Evolutionary conservation across 2,329 filamentous ascomycete species (phyloP), one percentile per base, ranked within the genome.

Genomic region (Phialophora tarda): DNA sequence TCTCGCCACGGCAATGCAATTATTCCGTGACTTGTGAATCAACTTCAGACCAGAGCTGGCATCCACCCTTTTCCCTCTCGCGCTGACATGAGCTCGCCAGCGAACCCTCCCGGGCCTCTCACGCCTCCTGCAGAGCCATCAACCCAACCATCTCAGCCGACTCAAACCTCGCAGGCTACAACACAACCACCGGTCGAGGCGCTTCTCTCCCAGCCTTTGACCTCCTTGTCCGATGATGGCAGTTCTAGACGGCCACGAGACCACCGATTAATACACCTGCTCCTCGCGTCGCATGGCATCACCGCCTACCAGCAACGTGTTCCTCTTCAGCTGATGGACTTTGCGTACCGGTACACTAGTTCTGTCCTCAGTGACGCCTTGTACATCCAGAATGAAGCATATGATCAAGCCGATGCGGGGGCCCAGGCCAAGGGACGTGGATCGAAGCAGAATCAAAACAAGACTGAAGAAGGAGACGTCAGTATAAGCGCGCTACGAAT

Each of bases 401-500:
- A 85, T 66, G 78, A 77, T 48, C 76, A 75, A 41, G 77, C 81
- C 1, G 80, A 80, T 4, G 72, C 72, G 2, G 71, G 70, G 7
- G 71, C 74, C 8, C 73, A 73, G n/a, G 69, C 67, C 30, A 73
- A 71, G 28, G 76, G 75, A 14, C 74, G 73, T 5, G 73, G 73
- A 12, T 73, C 73, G 1, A 75, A 77, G 38, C 72, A 77, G 30
- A 75, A 78, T 55, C 78, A 76, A 11, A 77, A 73, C 21, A 76
- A 75, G 10, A 68, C 60, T 10, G 85, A 85, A 28, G 77, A 82
- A 12, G 82, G 81, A 44, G 81, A 80, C 14, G 81, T 90, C n/a
- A 83, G 81, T 24, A 76, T 89, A 12, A 81, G 83, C 32, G 84
- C 85, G 62, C 74, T 90, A 56, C 79, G 87, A 28, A 82, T 89